phyloP scores from a whole-genome alignment of 768 basidiomycete species.

The Chlorophyllum brunneum region DNA sequence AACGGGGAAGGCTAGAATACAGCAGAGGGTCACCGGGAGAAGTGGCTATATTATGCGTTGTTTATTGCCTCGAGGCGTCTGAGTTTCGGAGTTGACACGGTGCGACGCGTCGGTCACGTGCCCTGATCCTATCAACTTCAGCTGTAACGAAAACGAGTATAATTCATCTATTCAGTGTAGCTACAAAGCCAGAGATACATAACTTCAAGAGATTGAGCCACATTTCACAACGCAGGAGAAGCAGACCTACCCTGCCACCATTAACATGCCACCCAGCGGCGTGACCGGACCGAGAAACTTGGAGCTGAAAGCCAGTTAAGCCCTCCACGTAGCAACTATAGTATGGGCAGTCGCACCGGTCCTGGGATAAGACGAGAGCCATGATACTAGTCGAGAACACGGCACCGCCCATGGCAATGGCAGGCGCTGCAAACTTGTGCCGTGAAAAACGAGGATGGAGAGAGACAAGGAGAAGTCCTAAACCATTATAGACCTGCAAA shows the following conservation, averaged over 20 bases:
- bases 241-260: conserved; percentile 62
- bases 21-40: not conserved
- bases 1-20: conserved; percentile 1
- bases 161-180: too few species aligned
- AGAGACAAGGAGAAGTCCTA: conserved; percentile 59
- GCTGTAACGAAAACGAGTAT: too few species aligned
- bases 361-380: conserved; percentile 44
- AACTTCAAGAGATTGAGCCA: conserved; percentile 10
- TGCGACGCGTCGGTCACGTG: conserved; percentile 38
- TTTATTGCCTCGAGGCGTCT: conserved; percentile 28
- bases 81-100: conserved; percentile 32
- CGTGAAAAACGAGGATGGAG: conserved; percentile 55
- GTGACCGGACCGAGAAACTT: conserved; percentile 61
- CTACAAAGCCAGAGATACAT: conserved; percentile 16
- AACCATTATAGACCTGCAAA: conserved; percentile 61
- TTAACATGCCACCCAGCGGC: conserved; percentile 57
- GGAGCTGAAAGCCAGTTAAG: conserved; percentile 24
- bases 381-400: conserved; percentile 67
- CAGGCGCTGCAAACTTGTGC: conserved; percentile 65
- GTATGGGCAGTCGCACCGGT: conserved; percentile 27
- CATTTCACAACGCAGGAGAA: not conserved
- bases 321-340: not conserved
- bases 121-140: not conserved
- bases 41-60: conserved; percentile 22
- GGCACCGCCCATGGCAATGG: conserved; percentile 51